Base-by-base conservation (phyloP, 208 protist genomes). In the Balamuthia mandrillaris region DNA sequence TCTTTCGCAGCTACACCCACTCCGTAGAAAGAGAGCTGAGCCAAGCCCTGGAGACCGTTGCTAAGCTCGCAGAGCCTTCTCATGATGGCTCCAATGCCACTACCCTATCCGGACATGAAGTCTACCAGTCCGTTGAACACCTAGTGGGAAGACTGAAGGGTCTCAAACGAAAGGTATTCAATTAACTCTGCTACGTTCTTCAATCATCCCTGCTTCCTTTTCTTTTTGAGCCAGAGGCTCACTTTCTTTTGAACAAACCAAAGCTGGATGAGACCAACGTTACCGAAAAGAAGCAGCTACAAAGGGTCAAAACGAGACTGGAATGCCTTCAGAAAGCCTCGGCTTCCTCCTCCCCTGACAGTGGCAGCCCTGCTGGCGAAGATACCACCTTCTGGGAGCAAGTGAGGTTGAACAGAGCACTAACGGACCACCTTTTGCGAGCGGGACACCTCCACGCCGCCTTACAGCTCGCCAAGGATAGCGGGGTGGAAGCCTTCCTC, bases 361-460 rank as follows among this genome's bases (percentile, higher is more conserved):
- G 21, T 0, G 51, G 9, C 47, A 6, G 21, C 24, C 14, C 5
- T 31, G 29, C 16, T 39, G 16, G 60, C 18, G 60, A 24, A 68
- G 16, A 24, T 16, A 14, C 18, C 60, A 31, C 18, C 60, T 24
- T 24, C 14, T 24, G 14, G 14, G 60, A 68, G n/a, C 60, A 24
- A 35, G n/a, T 24, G 29, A 14, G 60, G 14, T 24, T 68, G 60
- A 24, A 84, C 31, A 52, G 78, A 6, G 51, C 21, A 37, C 9
- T 84, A 16, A 58, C 44, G 16, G 78, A 84, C 58, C 56, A 84
- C 78, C 47, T 84, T 37, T 58, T 84, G 58, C 78, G 78, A 14
- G 35, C 14, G 6, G 78, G 78, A 2, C 45, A 74, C 39, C 27
- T 74, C 58, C 31, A n/a, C 21, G 18, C 78, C 27, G 78, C 58